Percentiles rank a stretch among this genome's conserved stretches.
Evolutionary conservation across 345 rosid genomes (phyloP).

Genomic region (Brassica carinata): DNA sequence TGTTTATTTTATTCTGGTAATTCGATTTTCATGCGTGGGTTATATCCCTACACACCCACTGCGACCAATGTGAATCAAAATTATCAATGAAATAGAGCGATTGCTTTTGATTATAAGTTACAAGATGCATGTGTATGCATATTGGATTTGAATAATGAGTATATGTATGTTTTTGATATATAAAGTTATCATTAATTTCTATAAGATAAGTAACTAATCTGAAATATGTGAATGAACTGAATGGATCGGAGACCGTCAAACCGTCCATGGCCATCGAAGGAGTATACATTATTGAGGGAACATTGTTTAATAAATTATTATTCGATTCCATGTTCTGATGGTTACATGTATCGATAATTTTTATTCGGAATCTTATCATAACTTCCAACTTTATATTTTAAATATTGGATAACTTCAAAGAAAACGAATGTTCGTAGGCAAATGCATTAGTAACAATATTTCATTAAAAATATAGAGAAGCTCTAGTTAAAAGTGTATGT

Average conservation of each 20-base stretch:
- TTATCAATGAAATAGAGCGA: not conserved
- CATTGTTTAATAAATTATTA: not conserved
- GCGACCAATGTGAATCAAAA: not conserved
- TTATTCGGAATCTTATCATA: conserved; percentile 1
- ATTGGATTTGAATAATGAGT: not conserved
- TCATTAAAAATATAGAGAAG: conserved; percentile 1
- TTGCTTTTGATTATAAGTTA: not conserved
- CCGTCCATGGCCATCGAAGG: conserved; percentile 11
- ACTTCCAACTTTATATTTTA: not conserved
- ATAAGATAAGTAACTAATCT: not conserved
- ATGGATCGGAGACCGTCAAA: conserved; percentile 6
- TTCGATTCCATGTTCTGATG: conserved; percentile 8
- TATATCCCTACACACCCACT: not conserved
- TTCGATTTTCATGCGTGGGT: not conserved
- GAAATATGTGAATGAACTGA: not conserved
- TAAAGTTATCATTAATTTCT: not conserved
- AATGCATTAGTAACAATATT: not conserved
- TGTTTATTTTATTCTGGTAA: not conserved
- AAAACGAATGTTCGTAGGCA: conserved; percentile 5
- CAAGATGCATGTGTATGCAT: not conserved
- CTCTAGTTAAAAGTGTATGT: not conserved
- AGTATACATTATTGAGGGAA: conserved; percentile 16
- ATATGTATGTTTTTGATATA: not conserved
- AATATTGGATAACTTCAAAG: not conserved
- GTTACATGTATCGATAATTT: conserved; percentile 6